These are phyloP conservation scores for Saraca asoca DNA, from an alignment of 331 rosid species.

Conservation along the genomic window DNA sequence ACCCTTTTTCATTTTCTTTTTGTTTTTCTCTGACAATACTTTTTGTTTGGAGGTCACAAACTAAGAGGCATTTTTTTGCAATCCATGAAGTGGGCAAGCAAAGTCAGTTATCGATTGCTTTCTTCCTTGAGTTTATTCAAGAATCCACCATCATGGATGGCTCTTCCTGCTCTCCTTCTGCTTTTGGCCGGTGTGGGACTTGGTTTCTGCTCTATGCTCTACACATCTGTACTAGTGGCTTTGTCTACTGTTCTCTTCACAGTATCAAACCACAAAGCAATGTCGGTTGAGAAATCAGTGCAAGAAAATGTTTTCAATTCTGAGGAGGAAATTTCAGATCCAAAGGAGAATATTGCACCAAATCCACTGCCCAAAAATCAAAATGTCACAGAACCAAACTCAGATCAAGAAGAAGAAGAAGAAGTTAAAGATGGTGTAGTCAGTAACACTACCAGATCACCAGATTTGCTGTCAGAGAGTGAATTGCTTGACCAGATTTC, in stretches of 20 bases:
- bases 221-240: slow-evolving; percentile 47
- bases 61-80: slow-evolving; percentile 36
- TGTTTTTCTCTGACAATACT: slow-evolving; percentile 34
- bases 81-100: slow-evolving; percentile 52
- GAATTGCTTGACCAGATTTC: slow-evolving; percentile 49
- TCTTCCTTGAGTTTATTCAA: slow-evolving; percentile 51
- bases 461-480: slow-evolving; percentile 41
- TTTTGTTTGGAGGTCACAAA: slow-evolving; percentile 30
- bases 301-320: slow-evolving; percentile 33
- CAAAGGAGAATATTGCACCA: slow-evolving; percentile 36
- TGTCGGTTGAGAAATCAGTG: slow-evolving; percentile 31
- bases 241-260: slow-evolving; percentile 49
- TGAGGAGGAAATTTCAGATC: slow-evolving; percentile 16
- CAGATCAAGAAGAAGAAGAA: slow-evolving; percentile 37
- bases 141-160: slow-evolving; percentile 59
- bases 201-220: slow-evolving; percentile 48
- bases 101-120: slow-evolving; percentile 55
- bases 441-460: slow-evolving; percentile 27
- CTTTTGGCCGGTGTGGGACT: slow-evolving; percentile 48
- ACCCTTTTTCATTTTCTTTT: not conserved
- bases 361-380: slow-evolving; percentile 24
- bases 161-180: slow-evolving; percentile 45
- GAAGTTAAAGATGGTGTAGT: not conserved
- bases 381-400: slow-evolving; percentile 25
- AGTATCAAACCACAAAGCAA: slow-evolving; percentile 42